Evolutionary conservation across 1,139 yeast species (phyloP).

Genomic region (Eremothecium coryli): DNA sequence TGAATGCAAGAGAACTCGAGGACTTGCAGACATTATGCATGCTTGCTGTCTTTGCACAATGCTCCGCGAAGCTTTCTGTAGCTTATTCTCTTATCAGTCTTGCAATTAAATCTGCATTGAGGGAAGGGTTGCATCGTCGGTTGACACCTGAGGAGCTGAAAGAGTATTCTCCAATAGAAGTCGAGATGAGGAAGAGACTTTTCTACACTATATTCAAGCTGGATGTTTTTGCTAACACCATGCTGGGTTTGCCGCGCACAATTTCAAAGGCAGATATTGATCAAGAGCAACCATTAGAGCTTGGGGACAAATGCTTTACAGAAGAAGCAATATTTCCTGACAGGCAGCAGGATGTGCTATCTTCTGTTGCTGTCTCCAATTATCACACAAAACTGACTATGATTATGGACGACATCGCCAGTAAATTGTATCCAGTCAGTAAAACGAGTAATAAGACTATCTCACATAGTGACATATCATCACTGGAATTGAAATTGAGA

Average conservation of each 20-base stretch:
- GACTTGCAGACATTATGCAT: conserved; percentile 66
- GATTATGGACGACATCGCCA: conserved; percentile 48
- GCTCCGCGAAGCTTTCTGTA: conserved; percentile 82
- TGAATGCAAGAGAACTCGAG: conserved; percentile 54
- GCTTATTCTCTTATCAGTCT: conserved; percentile 92
- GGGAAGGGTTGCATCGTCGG: conserved; percentile 82
- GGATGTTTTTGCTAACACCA: conserved; percentile 85
- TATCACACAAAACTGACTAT: conserved; percentile 69
- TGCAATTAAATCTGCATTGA: conserved; percentile 74
- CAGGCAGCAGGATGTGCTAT: conserved; percentile 39
- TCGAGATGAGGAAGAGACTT: conserved; percentile 75
- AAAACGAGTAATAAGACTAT: conserved; percentile 28
- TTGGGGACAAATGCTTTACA: conserved; percentile 83
- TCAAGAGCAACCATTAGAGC: conserved; percentile 75
- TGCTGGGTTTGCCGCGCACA: conserved; percentile 79
- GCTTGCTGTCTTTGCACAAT: conserved; percentile 69
- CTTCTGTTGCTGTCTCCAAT: conserved; percentile 77
- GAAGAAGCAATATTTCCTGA: conserved; percentile 37
- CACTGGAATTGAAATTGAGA: conserved; percentile 62
- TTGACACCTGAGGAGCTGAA: conserved; percentile 38
- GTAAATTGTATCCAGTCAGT: conserved; percentile 49
- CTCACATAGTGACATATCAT: conserved; percentile 51
- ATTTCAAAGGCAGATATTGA: conserved; percentile 70
- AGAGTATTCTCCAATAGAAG: conserved; percentile 67
- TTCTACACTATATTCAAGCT: conserved; percentile 86